Conservation (phyloP, 495 filamentous ascomycete species). For the Trichoderma asperelloides region DNA sequence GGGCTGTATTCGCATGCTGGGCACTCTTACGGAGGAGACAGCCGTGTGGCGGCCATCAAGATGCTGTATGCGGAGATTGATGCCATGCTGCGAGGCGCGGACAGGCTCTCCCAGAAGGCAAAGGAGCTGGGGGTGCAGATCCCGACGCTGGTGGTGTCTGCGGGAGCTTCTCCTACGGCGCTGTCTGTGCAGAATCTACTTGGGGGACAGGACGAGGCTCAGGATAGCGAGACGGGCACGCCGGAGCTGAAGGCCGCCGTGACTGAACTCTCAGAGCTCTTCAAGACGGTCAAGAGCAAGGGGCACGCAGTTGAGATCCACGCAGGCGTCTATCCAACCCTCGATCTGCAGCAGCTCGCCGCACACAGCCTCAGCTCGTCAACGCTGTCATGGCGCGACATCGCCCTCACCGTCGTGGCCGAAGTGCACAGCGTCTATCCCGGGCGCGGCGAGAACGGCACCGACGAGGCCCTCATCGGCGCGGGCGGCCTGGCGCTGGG, state of each 20-base stretch:
- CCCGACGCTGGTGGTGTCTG: slow-evolving; percentile 51
- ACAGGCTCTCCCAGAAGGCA: slow-evolving; percentile 20
- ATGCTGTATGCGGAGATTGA: slow-evolving; percentile 54
- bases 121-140: slow-evolving; percentile 2
- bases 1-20: slow-evolving; percentile 79
- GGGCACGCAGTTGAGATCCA: slow-evolving; percentile 24
- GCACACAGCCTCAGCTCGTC: slow-evolving; percentile 47
- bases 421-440: slow-evolving; percentile 69
- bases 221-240: neutral
- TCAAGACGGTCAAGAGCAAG: slow-evolving; percentile 16
- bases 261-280: slow-evolving; percentile 5
- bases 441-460: slow-evolving; percentile 34
- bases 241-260: slow-evolving; percentile 5
- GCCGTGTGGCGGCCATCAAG: slow-evolving; percentile 43
- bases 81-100: slow-evolving; percentile 42
- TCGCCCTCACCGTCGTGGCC: slow-evolving; percentile 61
- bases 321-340: slow-evolving; percentile 43
- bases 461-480: slow-evolving; percentile 60
- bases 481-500: slow-evolving; percentile 67
- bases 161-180: slow-evolving; percentile 77
- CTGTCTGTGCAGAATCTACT: slow-evolving; percentile 41
- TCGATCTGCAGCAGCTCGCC: slow-evolving; percentile 77
- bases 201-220: neutral
- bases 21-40: slow-evolving; percentile 54
- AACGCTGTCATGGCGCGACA: slow-evolving; percentile 37